phyloP scores from a whole-genome alignment of 2,329 filamentous ascomycete genomes.

The Metarhizium brunneum region DNA sequence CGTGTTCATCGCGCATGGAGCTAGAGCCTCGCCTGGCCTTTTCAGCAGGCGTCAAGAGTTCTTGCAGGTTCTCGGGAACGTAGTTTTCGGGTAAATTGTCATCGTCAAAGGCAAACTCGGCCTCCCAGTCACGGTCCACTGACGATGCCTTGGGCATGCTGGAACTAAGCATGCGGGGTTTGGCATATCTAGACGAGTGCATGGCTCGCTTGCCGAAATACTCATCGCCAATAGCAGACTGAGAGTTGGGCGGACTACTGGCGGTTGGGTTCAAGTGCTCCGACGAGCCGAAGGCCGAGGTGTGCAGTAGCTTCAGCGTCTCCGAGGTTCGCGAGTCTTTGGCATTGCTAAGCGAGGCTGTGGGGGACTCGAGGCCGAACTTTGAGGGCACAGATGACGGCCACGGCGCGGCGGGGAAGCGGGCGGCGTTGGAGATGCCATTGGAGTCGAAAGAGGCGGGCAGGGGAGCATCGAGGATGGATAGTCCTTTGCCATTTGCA shows the following conservation, averaged over 20 bases:
- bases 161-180: slow-evolving; percentile 62
- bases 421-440: slow-evolving; percentile 82
- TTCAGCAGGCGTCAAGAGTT: slow-evolving; percentile 57
- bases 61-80: slow-evolving; percentile 62
- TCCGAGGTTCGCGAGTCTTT: slow-evolving; percentile 54
- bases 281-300: slow-evolving; percentile 57
- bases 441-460: slow-evolving; percentile 96
- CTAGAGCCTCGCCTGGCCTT: slow-evolving; percentile 51
- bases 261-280: slow-evolving; percentile 48
- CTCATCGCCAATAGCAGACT: slow-evolving; percentile 45
- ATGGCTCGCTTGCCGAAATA: slow-evolving; percentile 63
- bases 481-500: slow-evolving; percentile 60
- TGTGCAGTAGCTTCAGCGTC: slow-evolving; percentile 54
- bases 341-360: slow-evolving; percentile 58
- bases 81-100: slow-evolving; percentile 41
- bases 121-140: slow-evolving; percentile 56
- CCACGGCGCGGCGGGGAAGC: slow-evolving; percentile 69
- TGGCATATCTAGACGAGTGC: slow-evolving; percentile 57
- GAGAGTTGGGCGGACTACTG: slow-evolving; percentile 38
- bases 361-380: slow-evolving; percentile 81
- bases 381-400: slow-evolving; percentile 88
- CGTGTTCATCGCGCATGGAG: slow-evolving; percentile 46
- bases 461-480: slow-evolving; percentile 84
- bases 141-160: slow-evolving; percentile 55
- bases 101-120: slow-evolving; percentile 73